Conservation (phyloP, 192 early-diverging fungal genomes). For the Linnemannia hyalina region DNA sequence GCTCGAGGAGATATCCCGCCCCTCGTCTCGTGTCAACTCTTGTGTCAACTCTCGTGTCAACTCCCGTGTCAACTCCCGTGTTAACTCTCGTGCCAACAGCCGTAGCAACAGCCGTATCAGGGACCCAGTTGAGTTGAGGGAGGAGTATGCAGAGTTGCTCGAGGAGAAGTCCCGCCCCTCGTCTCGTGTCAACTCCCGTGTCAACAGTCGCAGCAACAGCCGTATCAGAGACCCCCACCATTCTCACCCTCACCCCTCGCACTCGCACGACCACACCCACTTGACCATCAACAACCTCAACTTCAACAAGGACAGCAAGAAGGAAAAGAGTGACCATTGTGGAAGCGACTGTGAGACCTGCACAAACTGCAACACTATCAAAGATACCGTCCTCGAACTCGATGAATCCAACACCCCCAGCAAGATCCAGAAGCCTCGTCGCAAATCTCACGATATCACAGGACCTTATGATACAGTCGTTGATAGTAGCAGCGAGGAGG, state of each 20-base stretch:
- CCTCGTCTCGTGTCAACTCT: conserved; percentile 7
- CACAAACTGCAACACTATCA: neutral
- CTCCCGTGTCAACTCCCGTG: too few relatives aligned
- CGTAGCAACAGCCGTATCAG: conserved; percentile 5
- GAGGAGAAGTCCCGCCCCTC: conserved; percentile 13
- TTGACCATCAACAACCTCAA: neutral
- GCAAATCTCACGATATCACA: conserved; percentile 24
- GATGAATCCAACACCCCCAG: neutral
- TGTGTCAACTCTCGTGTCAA: too few relatives aligned
- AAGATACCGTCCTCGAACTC: neutral
- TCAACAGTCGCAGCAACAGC: neutral
- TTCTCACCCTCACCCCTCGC: neutral
- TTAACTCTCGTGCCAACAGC: conserved; percentile 18
- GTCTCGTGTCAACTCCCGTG: conserved; percentile 25
- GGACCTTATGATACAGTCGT: conserved; percentile 23
- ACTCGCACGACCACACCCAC: neutral
- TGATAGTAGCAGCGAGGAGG: neutral
- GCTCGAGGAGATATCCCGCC: conserved; percentile 7
- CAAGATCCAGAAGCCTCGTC: conserved; percentile 5
- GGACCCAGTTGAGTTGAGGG: neutral
- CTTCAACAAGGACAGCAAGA: neutral
- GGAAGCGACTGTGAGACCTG: conserved; percentile 5
- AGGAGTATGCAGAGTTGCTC: neutral
- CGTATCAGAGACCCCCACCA: neutral
- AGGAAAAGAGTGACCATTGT: neutral